These are phyloP conservation scores for Theileria luwenshuni DNA, from an alignment of 169 alveolate genomes.

Conservation along the genomic window DNA sequence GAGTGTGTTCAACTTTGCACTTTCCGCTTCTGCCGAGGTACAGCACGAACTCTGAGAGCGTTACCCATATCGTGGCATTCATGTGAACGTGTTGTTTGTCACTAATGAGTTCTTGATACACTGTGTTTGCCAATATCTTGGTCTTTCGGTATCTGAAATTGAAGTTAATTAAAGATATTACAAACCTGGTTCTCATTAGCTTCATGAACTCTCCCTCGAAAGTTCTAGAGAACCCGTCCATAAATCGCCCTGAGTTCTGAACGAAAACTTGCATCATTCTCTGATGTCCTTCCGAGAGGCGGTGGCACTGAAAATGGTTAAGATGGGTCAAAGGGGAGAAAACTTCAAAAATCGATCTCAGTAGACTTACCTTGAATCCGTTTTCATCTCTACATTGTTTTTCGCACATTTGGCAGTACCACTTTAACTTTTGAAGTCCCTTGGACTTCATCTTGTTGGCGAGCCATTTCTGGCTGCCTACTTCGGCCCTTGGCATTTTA, in stretches of 20 bases:
- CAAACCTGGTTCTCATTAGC: conserved; percentile 82
- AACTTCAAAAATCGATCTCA: no score
- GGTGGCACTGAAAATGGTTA: conserved; percentile 79
- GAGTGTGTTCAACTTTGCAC: conserved; percentile 89
- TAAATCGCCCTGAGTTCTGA: conserved; percentile 86
- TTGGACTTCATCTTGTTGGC: conserved; percentile 92
- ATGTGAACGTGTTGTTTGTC: conserved; percentile 92
- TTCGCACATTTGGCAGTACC: conserved; percentile 96
- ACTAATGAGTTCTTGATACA: conserved; percentile 86
- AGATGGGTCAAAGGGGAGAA: neutral
- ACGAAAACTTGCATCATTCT: conserved; percentile 91
- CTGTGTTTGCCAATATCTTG: conserved; percentile 87
- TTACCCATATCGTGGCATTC: conserved; percentile 95
- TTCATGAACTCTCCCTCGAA: conserved; percentile 89
- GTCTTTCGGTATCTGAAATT: conserved; percentile 73
- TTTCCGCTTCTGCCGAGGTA: conserved; percentile 89
- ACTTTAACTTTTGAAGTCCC: conserved; percentile 91
- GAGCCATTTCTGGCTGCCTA: conserved; percentile 92
- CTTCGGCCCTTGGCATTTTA: conserved; percentile 87
- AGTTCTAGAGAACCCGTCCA: conserved; percentile 90
- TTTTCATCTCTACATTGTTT: conserved; percentile 94
- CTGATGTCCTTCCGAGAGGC: conserved; percentile 90
- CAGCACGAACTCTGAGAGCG: conserved; percentile 83
- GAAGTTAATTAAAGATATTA: neutral
- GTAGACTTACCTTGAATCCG: conserved; percentile 88